These are phyloP conservation scores for Podila clonocystis DNA, from an alignment of 192 early-diverging fungal genomes.

Conservation along the genomic window DNA sequence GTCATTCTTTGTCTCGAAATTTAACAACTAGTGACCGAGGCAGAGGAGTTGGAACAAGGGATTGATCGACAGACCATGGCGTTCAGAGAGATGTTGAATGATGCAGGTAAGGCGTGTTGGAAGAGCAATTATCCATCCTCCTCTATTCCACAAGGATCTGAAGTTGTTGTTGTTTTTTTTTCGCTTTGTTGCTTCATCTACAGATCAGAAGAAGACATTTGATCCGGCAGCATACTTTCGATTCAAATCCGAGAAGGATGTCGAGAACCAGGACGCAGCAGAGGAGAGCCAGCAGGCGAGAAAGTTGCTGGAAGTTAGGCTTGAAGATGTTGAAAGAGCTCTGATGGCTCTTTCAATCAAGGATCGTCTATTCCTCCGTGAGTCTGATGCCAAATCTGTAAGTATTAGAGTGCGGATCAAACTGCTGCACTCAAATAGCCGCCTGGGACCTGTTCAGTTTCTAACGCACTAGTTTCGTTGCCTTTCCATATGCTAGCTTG, in stretches of 20 bases:
- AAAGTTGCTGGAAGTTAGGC: slow-evolving; percentile 32
- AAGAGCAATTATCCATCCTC: not conserved
- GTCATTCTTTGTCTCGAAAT: not conserved
- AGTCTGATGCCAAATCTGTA: slow-evolving; percentile 34
- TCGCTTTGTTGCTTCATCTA: not conserved
- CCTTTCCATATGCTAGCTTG: slow-evolving; percentile 12
- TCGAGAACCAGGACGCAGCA: slow-evolving; percentile 27
- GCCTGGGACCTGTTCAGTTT: no score
- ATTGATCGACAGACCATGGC: slow-evolving; percentile 46
- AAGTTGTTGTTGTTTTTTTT: not conserved
- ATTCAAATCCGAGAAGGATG: slow-evolving; percentile 49
- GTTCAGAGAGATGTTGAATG: slow-evolving; percentile 35
- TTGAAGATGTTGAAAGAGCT: slow-evolving; percentile 30
- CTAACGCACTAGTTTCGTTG: no score
- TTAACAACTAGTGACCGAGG: slow-evolving; percentile 25
- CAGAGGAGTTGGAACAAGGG: slow-evolving; percentile 49
- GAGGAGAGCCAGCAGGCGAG: slow-evolving; percentile 43
- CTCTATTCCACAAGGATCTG: not conserved
- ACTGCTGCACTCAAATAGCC: no score
- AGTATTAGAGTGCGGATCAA: not conserved
- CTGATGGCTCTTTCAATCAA: slow-evolving; percentile 38
- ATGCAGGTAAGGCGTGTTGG: slow-evolving; percentile 11
- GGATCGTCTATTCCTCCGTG: slow-evolving; percentile 31
- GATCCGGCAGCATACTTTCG: slow-evolving; percentile 49
- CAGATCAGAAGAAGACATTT: slow-evolving; percentile 48